A percentile compares a stretch with the other conserved stretches of the same genome.
Evolutionary conservation across 495 filamentous ascomycete species (phyloP).

Genomic region (Aspergillus wentii): DNA sequence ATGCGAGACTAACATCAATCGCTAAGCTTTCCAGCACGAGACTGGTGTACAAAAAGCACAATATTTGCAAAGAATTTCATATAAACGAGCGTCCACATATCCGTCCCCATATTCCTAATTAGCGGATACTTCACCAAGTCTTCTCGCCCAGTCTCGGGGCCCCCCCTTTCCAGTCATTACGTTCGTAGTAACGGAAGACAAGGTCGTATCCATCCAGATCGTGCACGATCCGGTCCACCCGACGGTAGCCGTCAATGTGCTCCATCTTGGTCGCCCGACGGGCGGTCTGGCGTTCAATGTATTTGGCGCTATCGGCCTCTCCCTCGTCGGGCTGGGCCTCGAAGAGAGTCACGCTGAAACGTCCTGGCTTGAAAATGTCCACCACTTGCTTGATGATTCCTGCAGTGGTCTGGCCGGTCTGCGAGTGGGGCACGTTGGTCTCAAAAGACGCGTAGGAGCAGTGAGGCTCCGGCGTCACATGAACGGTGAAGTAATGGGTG

Average conservation of each 20-base stretch:
- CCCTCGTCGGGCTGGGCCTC: slow-evolving; percentile 66
- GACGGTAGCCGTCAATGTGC: slow-evolving; percentile 76
- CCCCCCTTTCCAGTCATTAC: slow-evolving; percentile 83
- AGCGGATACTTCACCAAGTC: no score
- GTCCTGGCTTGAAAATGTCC: slow-evolving; percentile 88
- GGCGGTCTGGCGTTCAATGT: slow-evolving; percentile 39
- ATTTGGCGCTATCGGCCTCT: slow-evolving; percentile 30
- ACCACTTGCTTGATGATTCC: slow-evolving; percentile 93
- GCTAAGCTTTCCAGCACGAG: slow-evolving; percentile 3
- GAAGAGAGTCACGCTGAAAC: slow-evolving; percentile 96
- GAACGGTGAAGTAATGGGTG: slow-evolving; percentile 97
- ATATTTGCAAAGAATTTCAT: no score
- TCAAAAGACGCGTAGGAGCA: slow-evolving; percentile 99
- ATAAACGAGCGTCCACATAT: no score
- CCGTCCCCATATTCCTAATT: not conserved
- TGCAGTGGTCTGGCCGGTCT: slow-evolving; percentile 80
- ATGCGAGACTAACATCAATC: no score
- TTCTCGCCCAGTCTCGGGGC: slow-evolving; percentile 67
- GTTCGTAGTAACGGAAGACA: slow-evolving; percentile 94
- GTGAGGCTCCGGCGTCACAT: slow-evolving; percentile 95
- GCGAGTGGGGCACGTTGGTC: slow-evolving; percentile 92
- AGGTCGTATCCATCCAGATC: slow-evolving; percentile 97
- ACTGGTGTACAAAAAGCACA: not conserved
- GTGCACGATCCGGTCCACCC: slow-evolving; percentile 93
- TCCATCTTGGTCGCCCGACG: slow-evolving; percentile 70